phyloP scores from a whole-genome alignment of 1,284 basidiomycete genomes.

The Malassezia psittaci region DNA sequence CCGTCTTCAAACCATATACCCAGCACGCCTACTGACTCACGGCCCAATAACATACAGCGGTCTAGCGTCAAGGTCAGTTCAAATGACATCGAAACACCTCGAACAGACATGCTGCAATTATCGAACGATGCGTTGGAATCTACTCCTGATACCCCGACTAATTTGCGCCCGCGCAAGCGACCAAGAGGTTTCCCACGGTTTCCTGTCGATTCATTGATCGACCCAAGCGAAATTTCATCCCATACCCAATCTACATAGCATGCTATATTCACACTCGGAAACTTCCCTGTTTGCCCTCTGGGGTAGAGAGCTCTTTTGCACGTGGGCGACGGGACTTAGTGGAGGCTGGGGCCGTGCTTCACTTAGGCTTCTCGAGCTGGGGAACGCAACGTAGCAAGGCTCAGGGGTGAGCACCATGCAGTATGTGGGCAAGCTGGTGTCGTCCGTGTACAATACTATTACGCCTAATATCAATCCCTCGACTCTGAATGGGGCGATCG shows the following conservation, averaged over 20 bases:
- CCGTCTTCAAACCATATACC: not conserved
- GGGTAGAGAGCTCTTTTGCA: not conserved
- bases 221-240: not conserved
- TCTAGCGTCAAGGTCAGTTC: not conserved
- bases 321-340: constrained; percentile 4
- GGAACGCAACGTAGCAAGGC: not conserved
- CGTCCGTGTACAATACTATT: constrained; percentile 47
- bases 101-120: not conserved
- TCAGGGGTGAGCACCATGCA: constrained; percentile 27
- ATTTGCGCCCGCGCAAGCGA: not conserved
- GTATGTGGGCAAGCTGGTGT: constrained; percentile 46
- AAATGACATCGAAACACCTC: not conserved
- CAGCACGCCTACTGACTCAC: not conserved
- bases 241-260: not conserved
- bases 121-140: not conserved
- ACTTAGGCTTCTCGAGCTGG: not conserved
- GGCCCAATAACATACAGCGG: not conserved
- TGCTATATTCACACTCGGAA: not conserved
- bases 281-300: not conserved
- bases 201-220: not conserved
- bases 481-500: constrained; percentile 47
- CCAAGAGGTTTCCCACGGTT: not conserved
- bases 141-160: not conserved
- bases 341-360: constrained; percentile 15
- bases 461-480: constrained; percentile 47